A percentile compares a stretch with the other conserved stretches of the same genome.
These are phyloP conservation scores for Cryptosporidium baileyi DNA, from an alignment of 169 alveolate species.

Conservation along the genomic window DNA sequence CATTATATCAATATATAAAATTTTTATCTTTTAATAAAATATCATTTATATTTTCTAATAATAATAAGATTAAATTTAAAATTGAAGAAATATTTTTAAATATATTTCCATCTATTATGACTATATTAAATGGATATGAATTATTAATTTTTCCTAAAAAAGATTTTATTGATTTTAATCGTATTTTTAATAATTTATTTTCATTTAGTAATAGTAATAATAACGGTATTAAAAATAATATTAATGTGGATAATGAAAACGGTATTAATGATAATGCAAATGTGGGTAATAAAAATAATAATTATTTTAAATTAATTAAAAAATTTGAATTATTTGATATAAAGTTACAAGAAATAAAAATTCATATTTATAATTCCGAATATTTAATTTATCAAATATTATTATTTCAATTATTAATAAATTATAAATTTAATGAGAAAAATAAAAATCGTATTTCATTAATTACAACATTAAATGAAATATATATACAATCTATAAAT, in stretches of 20 bases:
- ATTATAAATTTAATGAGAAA: neutral
- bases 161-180: neutral
- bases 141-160: constrained; percentile 27
- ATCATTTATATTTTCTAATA: neutral
- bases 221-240: neutral
- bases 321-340: neutral
- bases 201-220: neutral
- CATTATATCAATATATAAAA: no score
- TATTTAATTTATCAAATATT: neutral
- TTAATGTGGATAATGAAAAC: neutral
- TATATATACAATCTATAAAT: neutral
- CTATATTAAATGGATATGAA: constrained; percentile 29
- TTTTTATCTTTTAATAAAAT: neutral
- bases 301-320: neutral
- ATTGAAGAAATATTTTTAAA: neutral
- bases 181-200: neutral
- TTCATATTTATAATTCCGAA: constrained; percentile 21
- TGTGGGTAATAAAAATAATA: neutral
- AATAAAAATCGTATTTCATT: neutral
- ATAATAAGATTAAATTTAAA: neutral
- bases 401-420: neutral
- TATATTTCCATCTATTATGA: constrained; percentile 4
- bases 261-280: neutral
- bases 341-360: neutral
- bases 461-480: neutral